These are phyloP conservation scores for Crithidia expoeki DNA, from an alignment of 208 protist species.

Conservation along the genomic window DNA sequence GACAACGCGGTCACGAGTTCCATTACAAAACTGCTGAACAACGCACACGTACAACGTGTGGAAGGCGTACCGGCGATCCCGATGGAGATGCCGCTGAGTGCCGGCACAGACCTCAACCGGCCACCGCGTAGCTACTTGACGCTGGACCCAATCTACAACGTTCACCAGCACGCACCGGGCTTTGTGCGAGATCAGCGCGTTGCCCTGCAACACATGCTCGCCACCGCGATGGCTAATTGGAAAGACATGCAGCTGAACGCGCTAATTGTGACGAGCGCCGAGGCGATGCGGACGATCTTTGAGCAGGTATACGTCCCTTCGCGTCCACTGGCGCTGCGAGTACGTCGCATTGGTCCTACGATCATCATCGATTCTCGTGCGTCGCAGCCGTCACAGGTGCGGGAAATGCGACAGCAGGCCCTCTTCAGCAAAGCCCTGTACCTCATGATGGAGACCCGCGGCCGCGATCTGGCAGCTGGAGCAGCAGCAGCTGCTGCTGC, in stretches of 20 bases:
- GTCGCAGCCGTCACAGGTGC: conserved; percentile 41
- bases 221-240: conserved; percentile 60
- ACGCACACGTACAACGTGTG: conserved; percentile 65
- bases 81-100: conserved; percentile 47
- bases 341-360: conserved; percentile 67
- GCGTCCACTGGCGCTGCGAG: conserved; percentile 61
- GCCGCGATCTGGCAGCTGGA: conserved; percentile 8
- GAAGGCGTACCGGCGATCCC: conserved; percentile 68
- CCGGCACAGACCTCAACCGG: conserved; percentile 73
- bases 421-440: conserved; percentile 83
- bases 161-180: conserved; percentile 82
- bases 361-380: conserved; percentile 67
- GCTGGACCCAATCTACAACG: conserved; percentile 65
- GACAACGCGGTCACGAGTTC: conserved; percentile 6
- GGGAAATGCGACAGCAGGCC: conserved; percentile 59
- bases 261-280: conserved; percentile 67
- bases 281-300: conserved; percentile 76
- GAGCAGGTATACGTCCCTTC: conserved; percentile 56
- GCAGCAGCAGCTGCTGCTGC: background rate
- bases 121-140: conserved; percentile 78
- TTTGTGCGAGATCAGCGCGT: conserved; percentile 67
- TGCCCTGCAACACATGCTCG: conserved; percentile 66
- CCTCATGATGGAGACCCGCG: conserved; percentile 55
- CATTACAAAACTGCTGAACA: conserved; percentile 34
- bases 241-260: conserved; percentile 53